Base-by-base conservation (phyloP, 2,329 filamentous ascomycete species). In the Myotisia sp. region DNA sequence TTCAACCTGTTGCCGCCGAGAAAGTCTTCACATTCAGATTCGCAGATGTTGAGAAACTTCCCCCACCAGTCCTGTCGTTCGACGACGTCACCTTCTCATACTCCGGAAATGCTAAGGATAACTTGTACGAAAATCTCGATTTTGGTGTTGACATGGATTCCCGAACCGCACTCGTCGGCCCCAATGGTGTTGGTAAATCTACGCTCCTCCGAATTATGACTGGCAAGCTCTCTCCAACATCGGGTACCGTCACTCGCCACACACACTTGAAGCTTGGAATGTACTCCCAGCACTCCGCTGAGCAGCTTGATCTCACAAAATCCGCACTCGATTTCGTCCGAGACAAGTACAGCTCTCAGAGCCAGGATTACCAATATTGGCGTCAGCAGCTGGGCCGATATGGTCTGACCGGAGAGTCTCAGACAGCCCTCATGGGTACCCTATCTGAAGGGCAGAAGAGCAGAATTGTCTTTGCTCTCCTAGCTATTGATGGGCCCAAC, bases 201-300 rank as follows among this genome's bases (percentile, higher is more conserved):
- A 98, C 90, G 23, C 85, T 98, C 56, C 98, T 98, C 87, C 87
- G 90, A 47, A 86, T 92, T 57, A 98, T 98, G 79, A 95, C 95
- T 78, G 95, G 95, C 70, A 90, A 95, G 74, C 87, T 95, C 35
- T 85, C 77, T 20, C 81, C 90, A 28, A 93, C 83, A 27, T 65
- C 65, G 37, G 90, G 90, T 48, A 65, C 70, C 42, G 84, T 98
- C 45, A 81, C 76, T 46, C 78, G 86, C 44, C 92, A 98, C 70
- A 95, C 90, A 37, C 90, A 98, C 66, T 74, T 98, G 68, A 98
- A 95, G 74, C 76, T 98, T 41, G 90, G 90, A 55, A 71, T 95
- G 57, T 98, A 98, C 77, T 87, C 79, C 44, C 90, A 98, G 71
- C 90, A 98, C 72, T 94, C 86, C 44, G 83, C 90, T 36, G 90